Conservation (phyloP, 768 basidiomycete genomes). For the Phallus indusiatus region DNA sequence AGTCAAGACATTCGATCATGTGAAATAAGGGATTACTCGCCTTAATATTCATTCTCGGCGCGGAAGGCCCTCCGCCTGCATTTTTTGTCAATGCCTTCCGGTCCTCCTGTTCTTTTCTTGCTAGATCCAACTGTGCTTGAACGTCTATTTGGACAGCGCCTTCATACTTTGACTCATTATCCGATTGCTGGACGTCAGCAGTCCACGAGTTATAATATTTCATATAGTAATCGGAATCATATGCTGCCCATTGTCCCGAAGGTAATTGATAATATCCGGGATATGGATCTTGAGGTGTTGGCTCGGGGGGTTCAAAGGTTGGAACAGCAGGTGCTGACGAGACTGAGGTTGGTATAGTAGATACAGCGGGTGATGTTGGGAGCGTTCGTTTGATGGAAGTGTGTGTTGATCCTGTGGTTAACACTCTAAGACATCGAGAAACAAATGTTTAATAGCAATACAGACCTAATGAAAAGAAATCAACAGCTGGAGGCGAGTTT, state of each 20-base stretch:
- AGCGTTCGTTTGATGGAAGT: constrained; percentile 8
- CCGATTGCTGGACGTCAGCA: constrained; percentile 19
- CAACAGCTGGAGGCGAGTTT: constrained; percentile 29
- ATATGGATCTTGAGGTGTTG: constrained; percentile 65
- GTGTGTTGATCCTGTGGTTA: constrained; percentile 14
- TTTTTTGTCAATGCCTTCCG: constrained; percentile 66
- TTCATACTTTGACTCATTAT: constrained; percentile 45
- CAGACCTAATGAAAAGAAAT: constrained; percentile 65
- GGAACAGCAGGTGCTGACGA: constrained; percentile 65
- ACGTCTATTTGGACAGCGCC: constrained; percentile 57
- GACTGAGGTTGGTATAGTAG: constrained; percentile 25
- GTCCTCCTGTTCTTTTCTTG: constrained; percentile 54
- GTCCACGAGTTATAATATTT: constrained; percentile 68
- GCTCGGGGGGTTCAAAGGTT: constrained; percentile 62
- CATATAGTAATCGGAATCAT: constrained; percentile 62
- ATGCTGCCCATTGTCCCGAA: constrained; percentile 67
- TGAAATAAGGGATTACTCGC: constrained; percentile 25
- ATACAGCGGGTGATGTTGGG: constrained; percentile 25
- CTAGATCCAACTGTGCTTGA: constrained; percentile 65
- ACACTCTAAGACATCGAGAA: constrained; percentile 13
- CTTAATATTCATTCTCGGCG: constrained; percentile 77
- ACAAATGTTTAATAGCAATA: background rate
- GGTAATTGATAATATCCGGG: constrained; percentile 84
- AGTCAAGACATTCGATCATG: background rate
- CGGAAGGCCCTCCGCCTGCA: constrained; percentile 37